Conservation (phyloP, 352 stramenopile genomes). For the Phytophthora cryptogea region DNA sequence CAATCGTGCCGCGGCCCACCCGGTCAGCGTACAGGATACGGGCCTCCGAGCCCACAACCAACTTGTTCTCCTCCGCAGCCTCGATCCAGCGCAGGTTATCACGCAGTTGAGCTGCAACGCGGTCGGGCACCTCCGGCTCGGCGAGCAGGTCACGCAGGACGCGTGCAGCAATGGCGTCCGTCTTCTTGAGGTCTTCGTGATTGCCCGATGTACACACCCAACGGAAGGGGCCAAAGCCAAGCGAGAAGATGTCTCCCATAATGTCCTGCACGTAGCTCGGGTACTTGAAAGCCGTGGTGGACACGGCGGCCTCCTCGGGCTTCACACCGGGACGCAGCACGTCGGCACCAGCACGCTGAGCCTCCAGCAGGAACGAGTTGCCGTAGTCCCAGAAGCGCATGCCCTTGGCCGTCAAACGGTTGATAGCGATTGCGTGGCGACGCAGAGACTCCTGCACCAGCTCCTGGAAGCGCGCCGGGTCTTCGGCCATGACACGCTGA, state of each 20-base stretch:
- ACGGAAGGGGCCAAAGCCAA: constrained; percentile 90
- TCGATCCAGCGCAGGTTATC: constrained; percentile 90
- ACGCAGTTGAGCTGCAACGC: constrained; percentile 72
- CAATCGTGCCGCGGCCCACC: constrained; percentile 74
- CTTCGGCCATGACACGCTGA: constrained; percentile 79
- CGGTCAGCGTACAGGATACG: constrained; percentile 89
- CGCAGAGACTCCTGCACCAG: constrained; percentile 81
- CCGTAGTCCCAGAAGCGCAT: constrained; percentile 93
- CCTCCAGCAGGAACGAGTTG: constrained; percentile 89
- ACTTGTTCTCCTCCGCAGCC: constrained; percentile 80
- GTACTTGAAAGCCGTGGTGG: constrained; percentile 86
- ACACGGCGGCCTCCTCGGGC: constrained; percentile 58
- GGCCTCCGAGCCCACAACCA: constrained; percentile 89
- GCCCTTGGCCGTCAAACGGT: constrained; percentile 72
- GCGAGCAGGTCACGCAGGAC: constrained; percentile 72
- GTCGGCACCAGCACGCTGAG: constrained; percentile 80
- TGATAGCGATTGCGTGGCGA: constrained; percentile 80
- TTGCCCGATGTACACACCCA: constrained; percentile 86
- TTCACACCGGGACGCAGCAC: constrained; percentile 53
- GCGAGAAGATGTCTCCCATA: constrained; percentile 92
- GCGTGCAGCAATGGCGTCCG: constrained; percentile 71
- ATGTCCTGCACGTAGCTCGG: constrained; percentile 91
- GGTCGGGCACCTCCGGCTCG: constrained; percentile 46
- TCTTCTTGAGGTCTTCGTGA: constrained; percentile 72
- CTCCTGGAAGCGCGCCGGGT: constrained; percentile 76